These are phyloP conservation scores for Globisporangium spiculum DNA, from an alignment of 352 stramenopile species.

Conservation along the genomic window DNA sequence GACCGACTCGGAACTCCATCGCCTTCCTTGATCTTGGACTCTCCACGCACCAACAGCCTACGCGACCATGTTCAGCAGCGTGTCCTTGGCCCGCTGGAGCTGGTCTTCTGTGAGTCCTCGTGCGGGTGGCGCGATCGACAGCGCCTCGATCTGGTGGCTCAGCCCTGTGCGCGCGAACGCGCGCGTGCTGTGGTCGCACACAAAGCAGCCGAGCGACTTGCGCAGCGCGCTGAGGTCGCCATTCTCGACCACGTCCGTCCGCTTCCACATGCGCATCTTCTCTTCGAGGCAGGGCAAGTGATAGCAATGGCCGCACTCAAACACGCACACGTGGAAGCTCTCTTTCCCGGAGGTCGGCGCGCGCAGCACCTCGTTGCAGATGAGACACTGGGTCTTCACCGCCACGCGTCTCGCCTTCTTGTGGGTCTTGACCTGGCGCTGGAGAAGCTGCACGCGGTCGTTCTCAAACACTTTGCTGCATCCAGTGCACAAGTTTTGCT, in stretches of 20 bases:
- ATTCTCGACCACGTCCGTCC: constrained; percentile 42
- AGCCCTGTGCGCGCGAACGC: constrained; percentile 46
- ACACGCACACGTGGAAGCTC: constrained; percentile 66
- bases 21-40: not conserved
- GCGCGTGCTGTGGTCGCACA: constrained; percentile 78
- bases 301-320: constrained; percentile 83
- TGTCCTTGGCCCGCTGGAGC: constrained; percentile 74
- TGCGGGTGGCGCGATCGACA: constrained; percentile 27
- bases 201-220: constrained; percentile 67
- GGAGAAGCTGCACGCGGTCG: constrained; percentile 68
- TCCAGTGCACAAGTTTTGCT: constrained; percentile 77
- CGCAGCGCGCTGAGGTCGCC: constrained; percentile 39
- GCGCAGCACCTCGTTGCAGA: constrained; percentile 62
- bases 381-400: constrained; percentile 52
- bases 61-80: constrained; percentile 26
- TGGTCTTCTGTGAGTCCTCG: constrained; percentile 68
- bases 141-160: constrained; percentile 36
- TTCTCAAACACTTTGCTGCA: constrained; percentile 80
- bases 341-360: constrained; percentile 44
- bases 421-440: constrained; percentile 58
- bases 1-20: not conserved
- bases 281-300: constrained; percentile 78
- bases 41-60: not conserved
- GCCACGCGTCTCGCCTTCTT: constrained; percentile 63
- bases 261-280: constrained; percentile 88